These are phyloP conservation scores for Diaporthe sp. DNA, from an alignment of 2,329 filamentous ascomycete genomes.

Conservation along the genomic window DNA sequence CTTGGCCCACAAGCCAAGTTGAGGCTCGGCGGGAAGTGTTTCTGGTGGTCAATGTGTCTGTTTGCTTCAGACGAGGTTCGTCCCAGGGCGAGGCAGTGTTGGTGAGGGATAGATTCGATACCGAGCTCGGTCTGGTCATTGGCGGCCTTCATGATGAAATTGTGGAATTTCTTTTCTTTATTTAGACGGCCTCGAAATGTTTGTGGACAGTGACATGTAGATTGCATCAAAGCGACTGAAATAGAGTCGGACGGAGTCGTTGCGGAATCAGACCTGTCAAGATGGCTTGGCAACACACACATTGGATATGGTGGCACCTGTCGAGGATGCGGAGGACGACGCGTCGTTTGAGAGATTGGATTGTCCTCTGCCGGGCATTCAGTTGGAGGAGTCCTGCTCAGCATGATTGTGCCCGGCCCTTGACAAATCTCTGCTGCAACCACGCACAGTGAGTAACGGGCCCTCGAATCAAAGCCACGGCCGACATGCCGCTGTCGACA, in stretches of 20 bases:
- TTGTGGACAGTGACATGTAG: constrained; percentile 1
- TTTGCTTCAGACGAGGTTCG: constrained; percentile 32
- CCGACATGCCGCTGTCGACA: constrained; percentile 1
- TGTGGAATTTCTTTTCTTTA: background rate
- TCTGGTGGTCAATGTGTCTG: constrained; percentile 24
- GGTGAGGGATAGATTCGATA: constrained; percentile 22
- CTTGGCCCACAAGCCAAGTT: background rate
- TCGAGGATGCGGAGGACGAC: background rate
- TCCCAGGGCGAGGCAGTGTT: constrained; percentile 19
- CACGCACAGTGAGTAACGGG: background rate
- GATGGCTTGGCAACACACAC: constrained; percentile 22
- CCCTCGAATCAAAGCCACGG: background rate
- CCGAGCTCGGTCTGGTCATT: background rate
- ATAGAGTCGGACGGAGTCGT: constrained; percentile 28
- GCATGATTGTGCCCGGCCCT: background rate
- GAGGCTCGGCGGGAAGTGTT: constrained; percentile 1
- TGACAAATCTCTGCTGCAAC: background rate
- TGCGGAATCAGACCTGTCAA: constrained; percentile 34
- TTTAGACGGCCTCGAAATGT: constrained; percentile 11
- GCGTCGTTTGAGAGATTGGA: constrained; percentile 16
- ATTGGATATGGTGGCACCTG: constrained; percentile 23
- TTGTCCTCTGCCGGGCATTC: background rate
- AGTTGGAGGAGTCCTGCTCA: background rate
- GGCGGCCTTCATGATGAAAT: background rate
- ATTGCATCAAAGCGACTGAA: constrained; percentile 4